These are phyloP conservation scores for Spinacia oleracea DNA, from an alignment of 179 eudicot genomes.

Conservation along the genomic window DNA sequence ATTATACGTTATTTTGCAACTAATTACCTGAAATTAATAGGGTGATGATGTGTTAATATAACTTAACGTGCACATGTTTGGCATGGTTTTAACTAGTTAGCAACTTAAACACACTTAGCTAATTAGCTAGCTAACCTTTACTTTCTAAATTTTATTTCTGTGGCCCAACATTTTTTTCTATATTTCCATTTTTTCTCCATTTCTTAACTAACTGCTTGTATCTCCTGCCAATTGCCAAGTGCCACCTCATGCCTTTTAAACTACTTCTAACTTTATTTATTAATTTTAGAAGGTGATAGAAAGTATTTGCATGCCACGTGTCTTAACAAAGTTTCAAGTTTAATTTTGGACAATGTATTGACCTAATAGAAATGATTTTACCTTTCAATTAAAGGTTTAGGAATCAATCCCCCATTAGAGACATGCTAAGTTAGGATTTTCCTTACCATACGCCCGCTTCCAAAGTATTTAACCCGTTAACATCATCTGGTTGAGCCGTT, in stretches of 20 bases:
- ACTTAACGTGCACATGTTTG: slow-evolving; percentile 37
- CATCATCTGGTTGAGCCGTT: no score
- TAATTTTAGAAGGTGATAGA: neutral
- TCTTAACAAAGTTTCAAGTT: neutral
- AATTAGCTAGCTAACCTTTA: neutral
- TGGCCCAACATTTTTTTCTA: neutral
- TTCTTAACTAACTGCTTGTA: neutral
- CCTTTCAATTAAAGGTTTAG: no score
- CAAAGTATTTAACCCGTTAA: no score
- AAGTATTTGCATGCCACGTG: neutral
- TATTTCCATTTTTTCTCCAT: slow-evolving; percentile 7
- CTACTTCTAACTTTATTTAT: neutral
- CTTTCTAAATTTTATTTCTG: neutral
- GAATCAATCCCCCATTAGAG: no score
- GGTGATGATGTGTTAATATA: neutral
- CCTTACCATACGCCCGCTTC: no score
- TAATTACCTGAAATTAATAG: no score
- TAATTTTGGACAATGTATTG: no score
- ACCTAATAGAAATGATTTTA: no score
- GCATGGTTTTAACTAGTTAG: slow-evolving; percentile 24
- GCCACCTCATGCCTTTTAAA: neutral
- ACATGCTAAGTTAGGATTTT: no score
- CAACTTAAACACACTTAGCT: slow-evolving; percentile 15
- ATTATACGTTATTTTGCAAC: no score
- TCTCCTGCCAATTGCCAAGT: neutral